Conservation (phyloP, 78 protist genomes). For the Salpingoeca rosetta region DNA sequence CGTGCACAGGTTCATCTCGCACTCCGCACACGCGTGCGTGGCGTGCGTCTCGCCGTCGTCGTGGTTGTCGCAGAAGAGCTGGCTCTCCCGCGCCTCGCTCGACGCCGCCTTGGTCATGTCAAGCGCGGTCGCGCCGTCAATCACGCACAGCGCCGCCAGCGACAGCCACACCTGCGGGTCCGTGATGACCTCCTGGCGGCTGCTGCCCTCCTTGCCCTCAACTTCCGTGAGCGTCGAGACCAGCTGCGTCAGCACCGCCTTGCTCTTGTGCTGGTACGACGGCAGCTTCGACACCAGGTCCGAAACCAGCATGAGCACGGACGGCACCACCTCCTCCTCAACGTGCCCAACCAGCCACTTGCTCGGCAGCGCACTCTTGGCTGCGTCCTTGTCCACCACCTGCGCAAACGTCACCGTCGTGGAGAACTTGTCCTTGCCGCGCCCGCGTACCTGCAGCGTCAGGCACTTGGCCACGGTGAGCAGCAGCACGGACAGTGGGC, state of each 20-base stretch:
- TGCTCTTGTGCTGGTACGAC: not conserved
- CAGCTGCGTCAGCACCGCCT: not conserved
- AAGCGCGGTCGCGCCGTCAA: too few relatives aligned
- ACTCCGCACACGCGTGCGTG: not conserved
- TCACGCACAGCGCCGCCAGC: not conserved
- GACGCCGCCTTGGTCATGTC: not conserved
- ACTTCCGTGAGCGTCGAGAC: not conserved
- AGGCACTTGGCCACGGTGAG: not conserved
- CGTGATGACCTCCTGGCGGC: not conserved
- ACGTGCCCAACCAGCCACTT: not conserved
- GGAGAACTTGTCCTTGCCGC: not conserved
- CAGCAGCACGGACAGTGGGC: not conserved
- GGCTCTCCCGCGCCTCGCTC: not conserved
- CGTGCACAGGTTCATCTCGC: not conserved
- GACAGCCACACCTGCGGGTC: not conserved
- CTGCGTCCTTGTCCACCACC: too few relatives aligned
- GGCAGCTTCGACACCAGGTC: not conserved
- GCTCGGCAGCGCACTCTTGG: not conserved
- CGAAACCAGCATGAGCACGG: not conserved
- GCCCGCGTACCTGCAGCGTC: not conserved
- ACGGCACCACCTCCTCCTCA: not conserved
- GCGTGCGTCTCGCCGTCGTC: not conserved
- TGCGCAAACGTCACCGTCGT: not conserved
- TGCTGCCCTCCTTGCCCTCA: not conserved
- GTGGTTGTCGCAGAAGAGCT: not conserved